phyloP scores from a whole-genome alignment of 2,329 filamentous ascomycete genomes.

The Talaromyces islandicus region DNA sequence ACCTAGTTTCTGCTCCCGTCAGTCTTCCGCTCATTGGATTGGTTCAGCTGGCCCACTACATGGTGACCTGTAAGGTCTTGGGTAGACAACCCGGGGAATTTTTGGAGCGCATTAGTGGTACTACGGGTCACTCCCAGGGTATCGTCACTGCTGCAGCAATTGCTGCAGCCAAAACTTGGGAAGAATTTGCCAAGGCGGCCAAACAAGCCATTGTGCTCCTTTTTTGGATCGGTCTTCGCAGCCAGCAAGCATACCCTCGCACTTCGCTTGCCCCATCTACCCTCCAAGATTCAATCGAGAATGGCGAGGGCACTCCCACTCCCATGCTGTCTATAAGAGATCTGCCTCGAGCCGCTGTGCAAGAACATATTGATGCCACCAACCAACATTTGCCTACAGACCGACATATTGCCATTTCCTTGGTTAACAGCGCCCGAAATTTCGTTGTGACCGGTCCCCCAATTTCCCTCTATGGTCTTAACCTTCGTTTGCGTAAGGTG shows the following conservation, averaged over 20 bases:
- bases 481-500: conserved; percentile 89
- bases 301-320: conserved; percentile 90
- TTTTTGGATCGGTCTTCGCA: conserved; percentile 97
- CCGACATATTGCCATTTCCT: conserved; percentile 87
- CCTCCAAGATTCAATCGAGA: conserved; percentile 86
- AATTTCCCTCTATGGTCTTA: conserved; percentile 92
- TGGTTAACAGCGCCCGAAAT: conserved; percentile 95
- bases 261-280: conserved; percentile 89
- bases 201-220: conserved; percentile 81
- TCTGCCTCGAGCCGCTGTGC: conserved; percentile 77
- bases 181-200: conserved; percentile 76
- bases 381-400: conserved; percentile 93
- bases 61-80: conserved; percentile 85
- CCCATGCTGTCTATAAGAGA: conserved; percentile 98
- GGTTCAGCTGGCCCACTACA: conserved; percentile 92
- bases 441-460: conserved; percentile 95
- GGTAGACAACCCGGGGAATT: conserved; percentile 86
- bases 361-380: conserved; percentile 93
- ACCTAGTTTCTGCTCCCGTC: conserved; percentile 88
- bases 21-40: conserved; percentile 94
- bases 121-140: conserved; percentile 94
- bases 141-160: conserved; percentile 90
- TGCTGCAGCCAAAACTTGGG: conserved; percentile 86
- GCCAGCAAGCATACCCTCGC: conserved; percentile 92
- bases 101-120: conserved; percentile 75